These are phyloP conservation scores for Pseudomassariella vexata DNA, from an alignment of 2,329 filamentous ascomycete species.

Conservation along the genomic window DNA sequence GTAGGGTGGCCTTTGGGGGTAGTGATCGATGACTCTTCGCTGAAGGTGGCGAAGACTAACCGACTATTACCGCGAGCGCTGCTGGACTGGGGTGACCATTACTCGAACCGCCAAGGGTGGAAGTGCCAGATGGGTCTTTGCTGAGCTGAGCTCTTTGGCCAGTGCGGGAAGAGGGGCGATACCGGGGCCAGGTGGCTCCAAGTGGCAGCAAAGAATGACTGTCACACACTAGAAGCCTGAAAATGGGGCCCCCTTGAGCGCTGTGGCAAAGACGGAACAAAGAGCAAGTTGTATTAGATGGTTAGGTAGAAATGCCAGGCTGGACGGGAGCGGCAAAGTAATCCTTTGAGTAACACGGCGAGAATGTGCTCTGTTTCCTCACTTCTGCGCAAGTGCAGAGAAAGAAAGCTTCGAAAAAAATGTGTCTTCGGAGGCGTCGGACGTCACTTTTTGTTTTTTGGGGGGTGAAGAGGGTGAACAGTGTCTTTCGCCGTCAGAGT, in stretches of 20 bases:
- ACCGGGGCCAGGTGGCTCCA: slow-evolving; percentile 10
- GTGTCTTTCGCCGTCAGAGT: slow-evolving; percentile 33
- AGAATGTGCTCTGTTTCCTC: slow-evolving; percentile 3
- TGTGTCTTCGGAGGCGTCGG: slow-evolving; percentile 5
- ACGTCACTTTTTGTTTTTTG: slow-evolving; percentile 8
- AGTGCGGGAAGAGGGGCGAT: slow-evolving; percentile 6
- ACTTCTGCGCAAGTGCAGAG: too few species aligned
- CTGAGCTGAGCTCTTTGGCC: slow-evolving; percentile 7
- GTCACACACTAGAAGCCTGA: slow-evolving; percentile 23
- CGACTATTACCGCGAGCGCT: slow-evolving; percentile 18
- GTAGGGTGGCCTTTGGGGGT: slow-evolving; percentile 6
- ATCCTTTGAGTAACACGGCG: slow-evolving; percentile 13
- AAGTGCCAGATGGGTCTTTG: slow-evolving; percentile 12
- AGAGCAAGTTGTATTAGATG: slow-evolving; percentile 6
- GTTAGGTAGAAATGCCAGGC: slow-evolving; percentile 6
- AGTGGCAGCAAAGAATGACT: slow-evolving; percentile 15
- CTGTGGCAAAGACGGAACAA: slow-evolving; percentile 20
- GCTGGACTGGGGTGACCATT: slow-evolving; percentile 11
- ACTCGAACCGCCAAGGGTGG: slow-evolving; percentile 5
- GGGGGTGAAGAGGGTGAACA: too few species aligned
- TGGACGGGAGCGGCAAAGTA: slow-evolving; percentile 11
- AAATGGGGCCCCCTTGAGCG: slow-evolving; percentile 20
- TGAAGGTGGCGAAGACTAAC: slow-evolving; percentile 27
- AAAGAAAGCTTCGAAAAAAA: slow-evolving; percentile 11
- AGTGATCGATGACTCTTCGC: slow-evolving; percentile 26